Evolutionary conservation across 1,284 basidiomycete species (phyloP).

Genomic region (Ustilago tritici): DNA sequence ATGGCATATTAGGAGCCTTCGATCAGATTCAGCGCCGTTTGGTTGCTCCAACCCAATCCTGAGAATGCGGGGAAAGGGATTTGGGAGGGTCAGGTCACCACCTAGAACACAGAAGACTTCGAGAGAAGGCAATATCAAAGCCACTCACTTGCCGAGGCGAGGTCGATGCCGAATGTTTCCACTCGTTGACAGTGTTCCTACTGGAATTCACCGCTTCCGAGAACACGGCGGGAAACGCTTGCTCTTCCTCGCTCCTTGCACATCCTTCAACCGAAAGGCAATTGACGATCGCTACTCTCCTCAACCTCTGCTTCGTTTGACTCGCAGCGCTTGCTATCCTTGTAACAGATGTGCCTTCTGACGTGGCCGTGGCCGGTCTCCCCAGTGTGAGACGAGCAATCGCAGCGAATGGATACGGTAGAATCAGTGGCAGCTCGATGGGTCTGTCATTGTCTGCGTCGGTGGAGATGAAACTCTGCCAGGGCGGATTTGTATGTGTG

Average conservation of each 20-base stretch:
- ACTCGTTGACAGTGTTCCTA: neutral
- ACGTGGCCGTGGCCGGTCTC: neutral
- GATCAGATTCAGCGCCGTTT: neutral
- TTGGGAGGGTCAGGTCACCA: neutral
- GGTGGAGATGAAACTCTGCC: neutral
- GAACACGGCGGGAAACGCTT: neutral
- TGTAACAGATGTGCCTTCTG: neutral
- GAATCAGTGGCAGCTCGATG: neutral
- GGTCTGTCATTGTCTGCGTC: too few relatives aligned
- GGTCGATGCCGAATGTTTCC: neutral
- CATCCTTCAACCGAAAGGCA: neutral
- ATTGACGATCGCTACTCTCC: neutral
- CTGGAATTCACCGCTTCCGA: neutral
- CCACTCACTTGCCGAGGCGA: neutral
- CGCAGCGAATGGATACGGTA: neutral
- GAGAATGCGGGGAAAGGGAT: neutral
- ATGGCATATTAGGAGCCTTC: neutral
- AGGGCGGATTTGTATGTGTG: constrained; percentile 1
- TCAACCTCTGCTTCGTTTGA: neutral
- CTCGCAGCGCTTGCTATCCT: too few relatives aligned
- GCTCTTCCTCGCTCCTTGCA: constrained; percentile 1
- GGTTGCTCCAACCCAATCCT: neutral
- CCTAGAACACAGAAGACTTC: neutral
- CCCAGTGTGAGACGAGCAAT: too few relatives aligned
- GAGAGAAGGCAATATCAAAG: neutral